phyloP scores from a whole-genome alignment of 1,284 basidiomycete genomes.

The Coniferiporia sulphurascens region DNA sequence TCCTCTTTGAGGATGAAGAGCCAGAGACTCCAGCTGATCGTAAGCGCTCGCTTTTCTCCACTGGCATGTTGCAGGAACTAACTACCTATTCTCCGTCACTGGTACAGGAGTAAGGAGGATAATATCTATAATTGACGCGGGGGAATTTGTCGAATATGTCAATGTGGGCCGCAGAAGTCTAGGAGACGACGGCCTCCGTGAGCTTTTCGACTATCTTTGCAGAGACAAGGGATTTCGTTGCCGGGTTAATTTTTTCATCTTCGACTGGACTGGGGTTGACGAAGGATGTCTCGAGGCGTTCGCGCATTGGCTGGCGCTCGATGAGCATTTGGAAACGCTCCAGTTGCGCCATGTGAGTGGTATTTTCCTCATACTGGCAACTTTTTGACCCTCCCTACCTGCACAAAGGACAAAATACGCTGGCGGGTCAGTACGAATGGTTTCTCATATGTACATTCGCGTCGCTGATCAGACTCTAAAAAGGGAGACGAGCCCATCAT shows the following conservation, averaged over 20 bases:
- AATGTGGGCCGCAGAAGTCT: constrained; percentile 54
- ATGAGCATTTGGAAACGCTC: constrained; percentile 40
- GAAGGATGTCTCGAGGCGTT: constrained; percentile 51
- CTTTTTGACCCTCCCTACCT: constrained; percentile 27
- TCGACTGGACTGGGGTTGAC: constrained; percentile 52
- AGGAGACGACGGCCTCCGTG: constrained; percentile 51
- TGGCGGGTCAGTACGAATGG: constrained; percentile 18
- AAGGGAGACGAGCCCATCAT: constrained; percentile 38
- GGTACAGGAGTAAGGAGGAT: constrained; percentile 43
- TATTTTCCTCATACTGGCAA: not conserved
- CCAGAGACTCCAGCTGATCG: constrained; percentile 7
- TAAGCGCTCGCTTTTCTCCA: not conserved
- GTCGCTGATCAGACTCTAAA: constrained; percentile 6
- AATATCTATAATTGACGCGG: constrained; percentile 39
- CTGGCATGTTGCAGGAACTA: not conserved
- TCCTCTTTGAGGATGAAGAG: too few species aligned
- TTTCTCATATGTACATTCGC: not conserved
- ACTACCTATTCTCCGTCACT: not conserved
- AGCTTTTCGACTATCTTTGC: constrained; percentile 51
- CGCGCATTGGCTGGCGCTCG: constrained; percentile 45
- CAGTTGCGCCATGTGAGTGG: constrained; percentile 53
- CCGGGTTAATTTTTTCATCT: constrained; percentile 47
- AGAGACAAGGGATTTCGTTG: constrained; percentile 43
- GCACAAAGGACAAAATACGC: constrained; percentile 21
- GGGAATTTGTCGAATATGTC: constrained; percentile 43